A percentile compares a stretch with the other conserved stretches of the same genome.
Evolutionary conservation across 495 filamentous ascomycete species (phyloP).

Genomic region (Paragyromitra xinjiangensis): DNA sequence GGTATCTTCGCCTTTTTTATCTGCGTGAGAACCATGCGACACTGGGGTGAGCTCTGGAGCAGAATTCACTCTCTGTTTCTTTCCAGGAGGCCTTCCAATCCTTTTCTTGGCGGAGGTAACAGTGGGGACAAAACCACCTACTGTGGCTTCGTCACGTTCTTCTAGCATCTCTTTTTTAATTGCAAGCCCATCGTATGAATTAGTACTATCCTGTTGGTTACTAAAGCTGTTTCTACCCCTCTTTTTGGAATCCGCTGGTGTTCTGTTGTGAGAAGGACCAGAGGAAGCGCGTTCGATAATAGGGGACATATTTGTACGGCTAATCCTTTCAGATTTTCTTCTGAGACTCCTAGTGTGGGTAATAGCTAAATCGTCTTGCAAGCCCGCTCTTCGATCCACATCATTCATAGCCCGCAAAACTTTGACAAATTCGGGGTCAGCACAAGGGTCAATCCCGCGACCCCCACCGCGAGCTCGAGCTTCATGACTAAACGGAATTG

Average conservation of each 20-base stretch:
- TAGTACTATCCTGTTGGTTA: neutral
- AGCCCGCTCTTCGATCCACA: neutral
- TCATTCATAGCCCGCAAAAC: constrained; percentile 26
- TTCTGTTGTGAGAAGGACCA: neutral
- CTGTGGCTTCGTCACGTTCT: neutral
- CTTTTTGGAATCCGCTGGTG: constrained; percentile 3
- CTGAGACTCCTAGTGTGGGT: constrained; percentile 15
- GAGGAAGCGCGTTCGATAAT: neutral
- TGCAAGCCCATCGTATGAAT: neutral
- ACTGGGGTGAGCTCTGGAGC: neutral
- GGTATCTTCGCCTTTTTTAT: neutral
- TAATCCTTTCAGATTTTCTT: constrained; percentile 16
- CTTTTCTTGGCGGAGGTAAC: neutral
- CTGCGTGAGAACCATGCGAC: neutral
- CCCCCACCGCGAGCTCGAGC: neutral
- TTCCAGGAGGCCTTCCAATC: neutral
- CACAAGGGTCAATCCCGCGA: constrained; percentile 30
- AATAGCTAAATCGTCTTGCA: neutral
- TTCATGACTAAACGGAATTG: neutral
- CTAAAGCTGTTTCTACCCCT: neutral
- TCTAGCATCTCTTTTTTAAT: constrained; percentile 29
- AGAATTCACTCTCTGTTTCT: constrained; percentile 24
- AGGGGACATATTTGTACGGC: neutral
- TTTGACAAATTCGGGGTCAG: constrained; percentile 30
- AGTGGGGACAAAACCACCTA: neutral